These are phyloP conservation scores for Dendrostoma leiphaemia DNA, from an alignment of 2,329 filamentous ascomycete species.

Conservation along the genomic window DNA sequence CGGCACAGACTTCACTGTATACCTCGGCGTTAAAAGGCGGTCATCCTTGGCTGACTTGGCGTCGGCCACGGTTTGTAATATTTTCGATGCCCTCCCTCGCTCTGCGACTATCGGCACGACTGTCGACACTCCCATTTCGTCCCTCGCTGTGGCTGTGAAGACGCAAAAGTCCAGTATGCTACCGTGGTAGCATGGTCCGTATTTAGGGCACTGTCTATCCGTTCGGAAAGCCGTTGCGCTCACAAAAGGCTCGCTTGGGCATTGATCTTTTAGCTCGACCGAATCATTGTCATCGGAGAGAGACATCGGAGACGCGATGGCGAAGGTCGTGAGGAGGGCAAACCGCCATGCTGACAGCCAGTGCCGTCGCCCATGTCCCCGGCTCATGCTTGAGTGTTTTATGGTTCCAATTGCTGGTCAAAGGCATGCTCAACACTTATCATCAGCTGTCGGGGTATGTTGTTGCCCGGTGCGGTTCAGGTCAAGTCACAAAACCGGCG, in stretches of 20 bases:
- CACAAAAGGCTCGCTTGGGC: neutral
- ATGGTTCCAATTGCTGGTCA: neutral
- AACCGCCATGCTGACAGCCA: neutral
- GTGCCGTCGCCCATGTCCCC: neutral
- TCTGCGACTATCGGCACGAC: neutral
- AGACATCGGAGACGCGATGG: neutral
- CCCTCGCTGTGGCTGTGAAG: neutral
- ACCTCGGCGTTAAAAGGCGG: neutral
- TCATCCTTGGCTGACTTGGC: neutral
- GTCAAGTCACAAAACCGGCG: too few relatives aligned
- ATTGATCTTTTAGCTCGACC: neutral
- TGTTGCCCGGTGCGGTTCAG: too few relatives aligned
- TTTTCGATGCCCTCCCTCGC: neutral
- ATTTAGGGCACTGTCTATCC: neutral
- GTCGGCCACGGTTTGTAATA: neutral
- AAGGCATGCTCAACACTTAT: too few relatives aligned
- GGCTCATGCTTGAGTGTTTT: neutral
- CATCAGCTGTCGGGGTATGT: too few relatives aligned
- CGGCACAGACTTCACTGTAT: neutral
- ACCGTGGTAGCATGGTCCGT: neutral
- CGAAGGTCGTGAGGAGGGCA: neutral
- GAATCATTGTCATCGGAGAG: neutral
- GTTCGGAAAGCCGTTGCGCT: neutral
- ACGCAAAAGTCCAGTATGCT: neutral
- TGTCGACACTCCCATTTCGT: neutral